phyloP scores from a whole-genome alignment of 2,329 filamentous ascomycete species.

The Claviceps spartinae region DNA sequence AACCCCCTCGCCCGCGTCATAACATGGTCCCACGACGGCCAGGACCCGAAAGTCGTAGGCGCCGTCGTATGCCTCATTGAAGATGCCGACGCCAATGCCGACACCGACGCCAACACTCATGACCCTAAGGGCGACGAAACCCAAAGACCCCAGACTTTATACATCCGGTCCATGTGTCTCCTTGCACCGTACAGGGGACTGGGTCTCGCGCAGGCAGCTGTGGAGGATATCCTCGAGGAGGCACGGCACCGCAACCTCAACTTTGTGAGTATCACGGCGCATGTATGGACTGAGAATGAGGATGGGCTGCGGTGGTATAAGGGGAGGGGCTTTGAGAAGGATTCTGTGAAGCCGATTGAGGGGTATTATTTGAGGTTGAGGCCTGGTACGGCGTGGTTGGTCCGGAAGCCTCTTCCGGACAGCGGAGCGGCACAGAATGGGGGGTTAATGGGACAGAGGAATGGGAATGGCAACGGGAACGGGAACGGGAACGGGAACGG shows the following conservation, averaged over 20 bases:
- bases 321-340: conserved; percentile 39
- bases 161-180: conserved; percentile 51
- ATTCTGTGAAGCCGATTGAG: conserved; percentile 29
- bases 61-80: conserved; percentile 51
- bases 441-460: not conserved
- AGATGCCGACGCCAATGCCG: conserved; percentile 7
- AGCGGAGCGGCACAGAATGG: not conserved
- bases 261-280: conserved; percentile 40
- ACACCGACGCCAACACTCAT: conserved; percentile 1
- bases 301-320: conserved; percentile 51
- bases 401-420: conserved; percentile 26
- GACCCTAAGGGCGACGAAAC: conserved; percentile 1
- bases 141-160: conserved; percentile 33
- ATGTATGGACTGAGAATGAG: conserved; percentile 55
- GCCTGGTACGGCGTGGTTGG: conserved; percentile 48
- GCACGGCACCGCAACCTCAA: conserved; percentile 26
- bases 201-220: conserved; percentile 43
- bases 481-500: not conserved
- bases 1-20: conserved; percentile 47
- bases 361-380: conserved; percentile 50
- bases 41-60: conserved; percentile 40
- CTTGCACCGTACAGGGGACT: conserved; percentile 49
- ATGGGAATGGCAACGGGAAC: too few species aligned
- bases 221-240: conserved; percentile 34
- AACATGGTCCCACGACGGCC: conserved; percentile 35